Evolutionary conservation across 805 yeast species (phyloP).

Genomic region (Saturnispora gosingensis): DNA sequence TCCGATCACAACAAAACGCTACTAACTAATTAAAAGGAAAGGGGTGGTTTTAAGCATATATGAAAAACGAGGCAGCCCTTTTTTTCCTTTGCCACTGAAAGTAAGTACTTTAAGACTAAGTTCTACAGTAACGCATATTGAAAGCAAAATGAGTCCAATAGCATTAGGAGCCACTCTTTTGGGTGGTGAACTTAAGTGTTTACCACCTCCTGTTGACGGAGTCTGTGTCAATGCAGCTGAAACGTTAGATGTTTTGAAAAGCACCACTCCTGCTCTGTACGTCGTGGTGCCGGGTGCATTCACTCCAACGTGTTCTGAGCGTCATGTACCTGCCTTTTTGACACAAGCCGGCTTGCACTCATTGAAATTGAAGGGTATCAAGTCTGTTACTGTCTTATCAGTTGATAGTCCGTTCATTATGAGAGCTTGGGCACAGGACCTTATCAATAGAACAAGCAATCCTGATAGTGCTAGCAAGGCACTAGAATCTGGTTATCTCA

Average conservation of each 20-base stretch:
- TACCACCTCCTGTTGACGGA: constrained; percentile 9
- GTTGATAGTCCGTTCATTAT: constrained; percentile 35
- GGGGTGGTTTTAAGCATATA: neutral
- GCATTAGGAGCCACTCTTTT: neutral
- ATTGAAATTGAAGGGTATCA: constrained; percentile 33
- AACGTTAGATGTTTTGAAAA: neutral
- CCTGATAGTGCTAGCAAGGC: neutral
- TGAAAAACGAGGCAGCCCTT: neutral
- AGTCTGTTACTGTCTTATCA: constrained; percentile 31
- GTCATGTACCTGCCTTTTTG: constrained; percentile 34
- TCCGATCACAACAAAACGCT: neutral
- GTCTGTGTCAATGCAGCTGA: constrained; percentile 8
- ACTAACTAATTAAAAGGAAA: neutral
- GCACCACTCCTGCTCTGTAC: constrained; percentile 17
- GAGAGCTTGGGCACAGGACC: constrained; percentile 39
- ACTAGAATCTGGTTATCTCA: constrained; percentile 20
- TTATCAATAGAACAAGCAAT: constrained; percentile 29
- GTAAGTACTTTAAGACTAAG: neutral
- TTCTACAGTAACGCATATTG: neutral
- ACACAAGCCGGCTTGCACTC: constrained; percentile 20
- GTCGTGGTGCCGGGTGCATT: constrained; percentile 45
- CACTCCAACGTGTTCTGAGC: constrained; percentile 40
- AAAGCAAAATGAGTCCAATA: neutral
- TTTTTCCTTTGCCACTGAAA: neutral
- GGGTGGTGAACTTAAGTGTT: neutral